A percentile compares a stretch with the other conserved stretches of the same genome.
Evolutionary conservation across 495 filamentous ascomycete genomes (phyloP).

Genomic region (Haplographium delicatum): DNA sequence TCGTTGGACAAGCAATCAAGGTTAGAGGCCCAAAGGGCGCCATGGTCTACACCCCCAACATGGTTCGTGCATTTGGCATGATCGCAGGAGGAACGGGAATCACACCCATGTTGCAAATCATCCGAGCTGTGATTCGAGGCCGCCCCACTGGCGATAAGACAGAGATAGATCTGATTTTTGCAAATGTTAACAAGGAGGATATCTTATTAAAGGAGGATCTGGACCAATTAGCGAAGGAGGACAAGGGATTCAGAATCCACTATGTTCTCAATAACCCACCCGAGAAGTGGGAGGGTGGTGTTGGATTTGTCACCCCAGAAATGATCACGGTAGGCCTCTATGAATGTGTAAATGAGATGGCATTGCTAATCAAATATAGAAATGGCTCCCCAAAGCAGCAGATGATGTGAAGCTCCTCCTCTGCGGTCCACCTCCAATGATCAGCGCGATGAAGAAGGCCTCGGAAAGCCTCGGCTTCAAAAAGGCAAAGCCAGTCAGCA

Average conservation of each 20-base stretch:
- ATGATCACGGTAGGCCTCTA: slow-evolving; percentile 79
- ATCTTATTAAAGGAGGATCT: slow-evolving; percentile 90
- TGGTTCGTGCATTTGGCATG: slow-evolving; percentile 94
- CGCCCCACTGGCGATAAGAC: slow-evolving; percentile 76
- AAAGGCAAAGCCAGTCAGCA: slow-evolving; percentile 90
- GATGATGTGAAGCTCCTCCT: slow-evolving; percentile 91
- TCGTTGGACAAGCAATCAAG: slow-evolving; percentile 81
- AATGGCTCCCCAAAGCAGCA: slow-evolving; percentile 77
- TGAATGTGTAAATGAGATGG: not conserved
- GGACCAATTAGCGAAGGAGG: slow-evolving; percentile 68
- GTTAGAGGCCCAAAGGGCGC: slow-evolving; percentile 92
- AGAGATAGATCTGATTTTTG: slow-evolving; percentile 89
- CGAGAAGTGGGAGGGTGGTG: slow-evolving; percentile 79
- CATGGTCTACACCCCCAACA: slow-evolving; percentile 92
- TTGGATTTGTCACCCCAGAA: slow-evolving; percentile 89
- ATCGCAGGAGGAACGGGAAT: slow-evolving; percentile 97
- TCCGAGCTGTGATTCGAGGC: slow-evolving; percentile 83
- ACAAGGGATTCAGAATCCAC: slow-evolving; percentile 75
- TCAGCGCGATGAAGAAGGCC: slow-evolving; percentile 95
- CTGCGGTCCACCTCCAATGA: slow-evolving; percentile 95
- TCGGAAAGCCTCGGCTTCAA: slow-evolving; percentile 82
- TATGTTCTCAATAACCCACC: slow-evolving; percentile 98
- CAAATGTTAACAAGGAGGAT: slow-evolving; percentile 89
- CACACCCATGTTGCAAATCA: slow-evolving; percentile 95
- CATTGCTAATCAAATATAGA: slow-evolving; percentile 38